Evolutionary conservation across 129 eudicot genomes (phyloP).

Genomic region (Solidago caesia): DNA sequence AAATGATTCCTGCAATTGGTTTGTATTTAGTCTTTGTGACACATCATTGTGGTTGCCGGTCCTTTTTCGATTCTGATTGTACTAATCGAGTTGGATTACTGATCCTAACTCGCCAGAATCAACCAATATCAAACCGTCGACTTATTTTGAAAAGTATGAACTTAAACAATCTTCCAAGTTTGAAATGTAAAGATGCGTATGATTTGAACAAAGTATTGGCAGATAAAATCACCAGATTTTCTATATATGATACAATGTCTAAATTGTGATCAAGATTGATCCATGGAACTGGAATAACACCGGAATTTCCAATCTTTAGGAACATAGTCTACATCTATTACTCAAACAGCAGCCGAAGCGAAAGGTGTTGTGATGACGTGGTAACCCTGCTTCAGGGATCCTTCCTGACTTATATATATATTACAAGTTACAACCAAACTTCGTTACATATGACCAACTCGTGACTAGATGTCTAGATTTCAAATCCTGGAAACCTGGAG

Average conservation of each 20-base stretch:
- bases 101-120: neutral
- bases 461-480: conserved; percentile 29
- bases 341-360: neutral
- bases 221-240: no score
- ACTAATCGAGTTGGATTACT: neutral
- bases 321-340: neutral
- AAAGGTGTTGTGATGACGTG: neutral
- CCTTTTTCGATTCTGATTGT: neutral
- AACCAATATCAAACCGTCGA: neutral
- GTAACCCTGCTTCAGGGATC: conserved; percentile 3
- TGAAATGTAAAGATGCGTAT: neutral
- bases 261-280: neutral
- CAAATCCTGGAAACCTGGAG: conserved; percentile 79
- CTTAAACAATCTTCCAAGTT: neutral
- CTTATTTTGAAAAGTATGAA: neutral
- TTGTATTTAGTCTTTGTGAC: neutral
- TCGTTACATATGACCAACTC: neutral
- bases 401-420: neutral
- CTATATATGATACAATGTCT: neutral
- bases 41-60: neutral
- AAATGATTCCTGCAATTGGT: conserved; percentile 10
- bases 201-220: no score
- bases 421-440: neutral
- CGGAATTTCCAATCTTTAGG: no score
- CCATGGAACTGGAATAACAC: neutral